A percentile compares a stretch with the other conserved stretches of the same genome.
These are phyloP conservation scores for Gracilariopsis chorda DNA, from an alignment of 23 red algal genomes.

Conservation along the genomic window DNA sequence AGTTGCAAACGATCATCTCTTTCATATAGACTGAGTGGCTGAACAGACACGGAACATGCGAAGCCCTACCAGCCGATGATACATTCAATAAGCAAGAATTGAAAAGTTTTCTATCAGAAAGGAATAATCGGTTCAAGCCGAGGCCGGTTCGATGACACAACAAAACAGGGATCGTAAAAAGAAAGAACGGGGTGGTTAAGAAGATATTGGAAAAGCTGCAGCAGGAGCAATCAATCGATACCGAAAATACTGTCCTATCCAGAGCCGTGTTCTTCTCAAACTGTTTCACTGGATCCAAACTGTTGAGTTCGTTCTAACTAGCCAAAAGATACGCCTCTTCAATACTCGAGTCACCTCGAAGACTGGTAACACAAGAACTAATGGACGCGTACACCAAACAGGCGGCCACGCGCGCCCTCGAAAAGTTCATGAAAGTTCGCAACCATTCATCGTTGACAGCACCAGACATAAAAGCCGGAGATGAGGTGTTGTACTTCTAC, in stretches of 20 bases:
- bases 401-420: background rate
- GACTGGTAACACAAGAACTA: background rate
- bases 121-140: background rate
- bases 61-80: background rate
- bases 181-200: slow-evolving; percentile 28
- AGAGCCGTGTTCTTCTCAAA: slow-evolving; percentile 25
- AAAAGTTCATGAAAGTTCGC: background rate
- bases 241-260: background rate
- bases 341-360: background rate
- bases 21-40: background rate
- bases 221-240: background rate
- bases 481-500: no score
- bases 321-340: background rate
- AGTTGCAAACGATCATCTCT: background rate
- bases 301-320: slow-evolving; percentile 12
- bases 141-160: slow-evolving; percentile 13
- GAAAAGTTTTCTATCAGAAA: background rate
- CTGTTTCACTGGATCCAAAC: background rate
- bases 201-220: background rate
- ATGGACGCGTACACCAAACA: background rate
- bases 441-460: background rate
- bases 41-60: background rate
- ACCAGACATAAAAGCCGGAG: background rate
- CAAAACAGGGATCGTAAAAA: slow-evolving; percentile 36
- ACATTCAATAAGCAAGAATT: no score